Evolutionary conservation across 306 rosid genomes (phyloP).

Genomic region (Spatholobus suberectus): DNA sequence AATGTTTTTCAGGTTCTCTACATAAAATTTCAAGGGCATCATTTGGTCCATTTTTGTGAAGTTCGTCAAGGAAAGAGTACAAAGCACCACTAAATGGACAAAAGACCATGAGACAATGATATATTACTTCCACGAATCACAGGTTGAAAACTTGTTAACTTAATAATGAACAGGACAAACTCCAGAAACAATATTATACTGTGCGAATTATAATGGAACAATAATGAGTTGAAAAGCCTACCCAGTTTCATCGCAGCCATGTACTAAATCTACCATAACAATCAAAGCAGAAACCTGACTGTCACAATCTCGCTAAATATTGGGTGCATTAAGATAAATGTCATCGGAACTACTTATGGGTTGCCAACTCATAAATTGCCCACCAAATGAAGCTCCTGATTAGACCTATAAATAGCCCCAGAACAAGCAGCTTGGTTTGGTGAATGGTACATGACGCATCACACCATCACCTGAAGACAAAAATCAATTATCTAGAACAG

Average conservation of each 20-base stretch:
- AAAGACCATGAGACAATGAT: neutral
- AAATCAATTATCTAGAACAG: neutral
- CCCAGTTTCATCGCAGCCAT: neutral
- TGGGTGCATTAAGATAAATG: too few relatives aligned
- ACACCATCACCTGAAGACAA: neutral
- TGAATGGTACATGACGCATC: neutral
- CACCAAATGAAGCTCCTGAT: neutral
- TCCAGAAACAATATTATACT: neutral
- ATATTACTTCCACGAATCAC: neutral
- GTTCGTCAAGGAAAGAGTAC: neutral
- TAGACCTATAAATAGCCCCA: neutral
- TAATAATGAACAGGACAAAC: neutral
- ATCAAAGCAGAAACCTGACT: neutral
- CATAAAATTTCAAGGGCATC: too few relatives aligned
- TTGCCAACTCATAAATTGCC: neutral
- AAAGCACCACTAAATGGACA: neutral
- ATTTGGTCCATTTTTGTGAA: neutral
- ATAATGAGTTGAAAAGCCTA: too few relatives aligned
- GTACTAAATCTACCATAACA: neutral
- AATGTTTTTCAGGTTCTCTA: too few relatives aligned
- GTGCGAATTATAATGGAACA: too few relatives aligned
- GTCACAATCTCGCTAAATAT: too few relatives aligned
- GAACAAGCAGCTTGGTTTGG: neutral
- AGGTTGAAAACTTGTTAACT: too few relatives aligned
- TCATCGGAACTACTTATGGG: too few relatives aligned